Conservation (phyloP, 768 basidiomycete genomes). For the Ramaria rubella region DNA sequence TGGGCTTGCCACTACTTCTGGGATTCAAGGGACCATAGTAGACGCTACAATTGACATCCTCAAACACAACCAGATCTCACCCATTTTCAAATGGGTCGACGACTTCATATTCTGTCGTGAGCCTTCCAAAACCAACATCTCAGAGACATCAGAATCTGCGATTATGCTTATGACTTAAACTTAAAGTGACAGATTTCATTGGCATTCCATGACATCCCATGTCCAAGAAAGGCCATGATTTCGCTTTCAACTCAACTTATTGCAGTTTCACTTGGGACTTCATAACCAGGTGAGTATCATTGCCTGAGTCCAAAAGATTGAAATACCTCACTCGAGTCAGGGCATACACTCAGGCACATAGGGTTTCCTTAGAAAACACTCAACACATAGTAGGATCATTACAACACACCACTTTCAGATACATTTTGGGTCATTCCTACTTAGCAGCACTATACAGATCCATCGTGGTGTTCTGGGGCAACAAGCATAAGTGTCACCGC, state of each 20-base stretch:
- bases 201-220: slow-evolving; percentile 21
- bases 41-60: slow-evolving; percentile 15
- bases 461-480: slow-evolving; percentile 19
- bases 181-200: slow-evolving; percentile 4
- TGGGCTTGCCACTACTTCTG: slow-evolving; percentile 14
- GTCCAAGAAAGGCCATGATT: slow-evolving; percentile 15
- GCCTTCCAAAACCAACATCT: neutral
- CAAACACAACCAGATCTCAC: neutral
- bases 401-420: slow-evolving; percentile 28
- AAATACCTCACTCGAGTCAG: slow-evolving; percentile 19
- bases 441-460: slow-evolving; percentile 24
- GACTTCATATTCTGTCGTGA: slow-evolving; percentile 24
- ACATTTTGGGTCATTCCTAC: slow-evolving; percentile 20
- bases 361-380: neutral
- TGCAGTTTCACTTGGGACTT: slow-evolving; percentile 30
- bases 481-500: slow-evolving; percentile 12
- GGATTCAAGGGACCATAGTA: slow-evolving; percentile 17
- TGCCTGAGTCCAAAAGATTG: slow-evolving; percentile 25
- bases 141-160: neutral
- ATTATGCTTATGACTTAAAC: neutral
- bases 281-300: slow-evolving; percentile 17
- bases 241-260: slow-evolving; percentile 18
- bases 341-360: slow-evolving; percentile 11
- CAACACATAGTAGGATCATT: slow-evolving; percentile 26
- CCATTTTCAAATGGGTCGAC: slow-evolving; percentile 27